Evolutionary conservation across 371 early-diverging fungal species (phyloP), one percentile per base, ranked within the genome.

Genomic region (Phascolomyces articulosus): DNA sequence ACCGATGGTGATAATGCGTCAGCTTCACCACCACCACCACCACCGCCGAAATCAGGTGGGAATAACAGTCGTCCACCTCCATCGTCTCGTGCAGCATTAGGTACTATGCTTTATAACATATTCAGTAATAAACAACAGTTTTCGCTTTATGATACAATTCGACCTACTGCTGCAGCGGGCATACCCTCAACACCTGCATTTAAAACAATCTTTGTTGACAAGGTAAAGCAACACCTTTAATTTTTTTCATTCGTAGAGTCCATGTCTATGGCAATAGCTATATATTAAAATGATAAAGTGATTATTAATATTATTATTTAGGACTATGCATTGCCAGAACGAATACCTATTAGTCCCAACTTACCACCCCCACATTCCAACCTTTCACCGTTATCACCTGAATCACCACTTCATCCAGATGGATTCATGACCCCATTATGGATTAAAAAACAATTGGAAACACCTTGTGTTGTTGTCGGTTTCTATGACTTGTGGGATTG

Each of bases 361-460:
- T 29, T 63, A 21, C 83, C 73, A 44, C 58, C 73, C 61, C 69
- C 77, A 40, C 84, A 80, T 60, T 76, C 89, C 2, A 64, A 83
- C 2, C 72, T 94, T 7, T 93, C 94, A 8, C 95, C 95, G 0
- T 74, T 87, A 2, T 82, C 79, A 11, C 75, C 83, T 10, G 72
- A 82, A 4, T 94, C 95, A 8, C 90, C 91, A 0, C 67, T 94
- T 40, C 81, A 87, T 78, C 96, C 96, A 0, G 94, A 94, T 71
- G 95, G 95, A 20, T 71, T 94, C 28, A 87, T 95, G 74, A 77
- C 87, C 0, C 86, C 93, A 1, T 55, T 73, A 10, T 95, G 93
- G 93, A 68, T 92, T 20, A 71, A 73, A 27, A 84, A 86, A 65
- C 92, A 94, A 60, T 77, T 83, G 23, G 79, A 87, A 48, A 63